These are phyloP conservation scores for Tetrahymena elliotti DNA, from an alignment of 73 alveolate species.

Conservation along the genomic window DNA sequence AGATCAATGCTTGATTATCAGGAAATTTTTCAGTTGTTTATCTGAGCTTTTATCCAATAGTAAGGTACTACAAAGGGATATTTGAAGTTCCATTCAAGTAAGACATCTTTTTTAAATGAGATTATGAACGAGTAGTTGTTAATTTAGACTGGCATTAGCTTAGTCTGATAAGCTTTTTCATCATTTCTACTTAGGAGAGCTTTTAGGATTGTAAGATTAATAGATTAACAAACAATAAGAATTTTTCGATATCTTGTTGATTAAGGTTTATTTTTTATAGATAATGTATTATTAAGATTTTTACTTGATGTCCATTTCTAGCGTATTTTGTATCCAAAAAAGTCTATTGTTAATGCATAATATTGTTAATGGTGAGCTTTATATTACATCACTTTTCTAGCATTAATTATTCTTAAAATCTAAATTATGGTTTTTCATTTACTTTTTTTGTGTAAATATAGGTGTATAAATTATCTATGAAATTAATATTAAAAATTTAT, in stretches of 20 bases:
- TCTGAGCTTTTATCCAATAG: constrained; percentile 39
- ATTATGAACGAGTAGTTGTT: background rate
- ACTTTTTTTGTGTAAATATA: background rate
- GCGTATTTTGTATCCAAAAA: background rate
- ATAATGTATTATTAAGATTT: background rate
- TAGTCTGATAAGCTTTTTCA: background rate
- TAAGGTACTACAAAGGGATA: constrained; percentile 9
- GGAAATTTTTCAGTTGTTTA: constrained; percentile 30
- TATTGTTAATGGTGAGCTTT: background rate
- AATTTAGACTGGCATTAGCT: background rate
- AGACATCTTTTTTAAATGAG: background rate
- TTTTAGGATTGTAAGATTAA: no score
- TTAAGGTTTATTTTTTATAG: background rate
- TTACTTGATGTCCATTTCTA: background rate
- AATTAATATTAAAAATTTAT: background rate
- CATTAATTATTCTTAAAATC: background rate
- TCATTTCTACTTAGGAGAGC: background rate
- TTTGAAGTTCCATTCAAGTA: background rate
- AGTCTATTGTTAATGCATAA: background rate
- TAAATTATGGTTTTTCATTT: background rate
- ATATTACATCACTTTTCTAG: background rate
- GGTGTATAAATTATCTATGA: background rate
- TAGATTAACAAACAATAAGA: no score
- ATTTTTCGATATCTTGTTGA: background rate
- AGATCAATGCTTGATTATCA: constrained; percentile 29